These are phyloP conservation scores for Graphilbum ipis-grandicollis DNA, from an alignment of 2,329 filamentous ascomycete genomes.

Conservation along the genomic window DNA sequence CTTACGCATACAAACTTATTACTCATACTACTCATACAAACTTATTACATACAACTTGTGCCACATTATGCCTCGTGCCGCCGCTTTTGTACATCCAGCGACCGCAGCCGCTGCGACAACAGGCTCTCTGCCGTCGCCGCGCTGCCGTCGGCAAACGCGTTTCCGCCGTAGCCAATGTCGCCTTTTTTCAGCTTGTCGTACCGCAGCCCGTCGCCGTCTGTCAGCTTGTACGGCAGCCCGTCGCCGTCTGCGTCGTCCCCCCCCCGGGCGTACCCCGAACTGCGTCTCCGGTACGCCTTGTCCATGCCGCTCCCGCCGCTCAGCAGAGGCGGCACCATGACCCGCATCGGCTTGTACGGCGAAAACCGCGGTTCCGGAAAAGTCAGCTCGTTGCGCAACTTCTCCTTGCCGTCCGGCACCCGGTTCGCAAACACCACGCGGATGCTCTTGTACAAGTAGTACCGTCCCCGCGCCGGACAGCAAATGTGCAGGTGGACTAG, in stretches of 20 bases:
- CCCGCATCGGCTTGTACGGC: constrained; percentile 54
- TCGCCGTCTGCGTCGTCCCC: no score
- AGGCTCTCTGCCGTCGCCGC: constrained; percentile 41
- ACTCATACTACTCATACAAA: no score
- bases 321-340: constrained; percentile 24
- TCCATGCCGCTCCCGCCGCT: constrained; percentile 27
- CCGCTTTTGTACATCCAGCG: constrained; percentile 31
- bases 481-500: constrained; percentile 89
- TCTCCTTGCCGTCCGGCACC: constrained; percentile 89
- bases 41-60: no score
- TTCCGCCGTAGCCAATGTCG: constrained; percentile 44
- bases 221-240: no score
- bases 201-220: constrained; percentile 7
- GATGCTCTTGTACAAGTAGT: constrained; percentile 80
- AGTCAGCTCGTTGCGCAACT: constrained; percentile 75
- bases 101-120: constrained; percentile 50
- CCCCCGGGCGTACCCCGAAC: constrained; percentile 29
- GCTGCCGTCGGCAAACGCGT: constrained; percentile 22
- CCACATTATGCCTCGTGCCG: background rate
- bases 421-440: constrained; percentile 93
- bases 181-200: constrained; percentile 56
- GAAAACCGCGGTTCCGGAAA: constrained; percentile 76
- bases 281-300: constrained; percentile 39
- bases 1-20: no score
- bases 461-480: constrained; percentile 65